Evolutionary conservation across 2,329 filamentous ascomycete species (phyloP).

Genomic region (Trichophyton equinum): DNA sequence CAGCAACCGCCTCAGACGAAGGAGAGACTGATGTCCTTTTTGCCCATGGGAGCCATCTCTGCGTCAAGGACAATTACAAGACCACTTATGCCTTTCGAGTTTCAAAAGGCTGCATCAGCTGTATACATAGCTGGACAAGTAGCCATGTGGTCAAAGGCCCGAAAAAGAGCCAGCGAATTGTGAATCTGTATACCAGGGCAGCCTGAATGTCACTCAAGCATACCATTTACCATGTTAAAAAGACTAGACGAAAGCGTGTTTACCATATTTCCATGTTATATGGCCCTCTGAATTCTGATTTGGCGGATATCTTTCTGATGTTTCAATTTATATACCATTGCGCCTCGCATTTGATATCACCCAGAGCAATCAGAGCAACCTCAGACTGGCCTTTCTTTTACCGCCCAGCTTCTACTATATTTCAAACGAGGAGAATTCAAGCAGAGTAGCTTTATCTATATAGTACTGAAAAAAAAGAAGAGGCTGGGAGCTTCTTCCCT

Average conservation of each 20-base stretch:
- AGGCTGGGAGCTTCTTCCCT: neutral
- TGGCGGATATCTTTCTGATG: no score
- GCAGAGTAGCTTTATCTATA: no score
- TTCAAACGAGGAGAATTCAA: no score
- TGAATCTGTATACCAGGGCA: slow-evolving; percentile 24
- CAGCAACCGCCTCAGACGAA: neutral
- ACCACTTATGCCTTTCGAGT: slow-evolving; percentile 34
- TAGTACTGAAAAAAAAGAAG: neutral
- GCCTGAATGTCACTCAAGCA: neutral
- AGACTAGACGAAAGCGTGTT: neutral
- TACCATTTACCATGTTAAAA: neutral
- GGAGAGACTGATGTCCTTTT: slow-evolving; percentile 21
- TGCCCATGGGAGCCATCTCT: slow-evolving; percentile 33
- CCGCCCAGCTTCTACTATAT: no score
- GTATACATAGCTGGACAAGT: slow-evolving; percentile 32
- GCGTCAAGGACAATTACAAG: slow-evolving; percentile 36
- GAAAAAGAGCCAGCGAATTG: slow-evolving; percentile 35
- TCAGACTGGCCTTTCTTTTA: no score
- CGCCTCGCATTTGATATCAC: no score
- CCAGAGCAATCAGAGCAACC: no score
- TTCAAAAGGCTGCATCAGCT: slow-evolving; percentile 16
- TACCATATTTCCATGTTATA: no score
- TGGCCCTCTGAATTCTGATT: no score
- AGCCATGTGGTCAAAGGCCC: slow-evolving; percentile 35
- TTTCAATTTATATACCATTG: no score